These are phyloP conservation scores for Solanum pimpinellifolium DNA, from an alignment of 257 asterid species.

Conservation along the genomic window DNA sequence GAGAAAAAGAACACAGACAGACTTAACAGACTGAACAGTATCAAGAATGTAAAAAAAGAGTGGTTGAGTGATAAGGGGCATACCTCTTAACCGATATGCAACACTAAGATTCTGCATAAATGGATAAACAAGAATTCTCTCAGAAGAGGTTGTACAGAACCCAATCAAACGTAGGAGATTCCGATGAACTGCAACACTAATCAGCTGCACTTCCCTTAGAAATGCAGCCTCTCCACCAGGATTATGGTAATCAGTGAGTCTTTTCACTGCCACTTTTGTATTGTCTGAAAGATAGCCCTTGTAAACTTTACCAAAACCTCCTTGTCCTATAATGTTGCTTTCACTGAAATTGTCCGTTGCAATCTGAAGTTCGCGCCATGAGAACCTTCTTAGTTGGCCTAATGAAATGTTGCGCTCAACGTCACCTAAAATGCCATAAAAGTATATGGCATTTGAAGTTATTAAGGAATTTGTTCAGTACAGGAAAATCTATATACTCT, in stretches of 20 bases:
- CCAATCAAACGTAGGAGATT: conserved; percentile 78
- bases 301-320: conserved; percentile 88
- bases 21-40: neutral
- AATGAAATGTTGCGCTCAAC: conserved; percentile 53
- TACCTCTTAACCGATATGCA: conserved; percentile 85
- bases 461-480: neutral
- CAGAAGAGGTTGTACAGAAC: conserved; percentile 62
- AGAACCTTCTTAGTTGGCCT: conserved; percentile 69
- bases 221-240: conserved; percentile 95
- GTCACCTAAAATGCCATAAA: conserved; percentile 36
- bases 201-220: conserved; percentile 62
- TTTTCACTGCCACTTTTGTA: conserved; percentile 66
- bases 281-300: conserved; percentile 51
- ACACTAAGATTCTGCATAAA: conserved; percentile 86
- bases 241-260: conserved; percentile 59
- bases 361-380: conserved; percentile 69
- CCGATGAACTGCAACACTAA: conserved; percentile 79
- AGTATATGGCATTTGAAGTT: neutral
- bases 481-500: neutral
- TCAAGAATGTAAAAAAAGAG: neutral
- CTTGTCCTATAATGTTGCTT: conserved; percentile 68
- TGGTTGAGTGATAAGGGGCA: neutral
- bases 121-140: conserved; percentile 79
- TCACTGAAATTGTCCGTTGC: conserved; percentile 68
- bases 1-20: neutral